A percentile compares a stretch with the other conserved stretches of the same genome.
Evolutionary conservation across 2,329 filamentous ascomycete species (phyloP).

Genomic region (Hypoxylon sp.): DNA sequence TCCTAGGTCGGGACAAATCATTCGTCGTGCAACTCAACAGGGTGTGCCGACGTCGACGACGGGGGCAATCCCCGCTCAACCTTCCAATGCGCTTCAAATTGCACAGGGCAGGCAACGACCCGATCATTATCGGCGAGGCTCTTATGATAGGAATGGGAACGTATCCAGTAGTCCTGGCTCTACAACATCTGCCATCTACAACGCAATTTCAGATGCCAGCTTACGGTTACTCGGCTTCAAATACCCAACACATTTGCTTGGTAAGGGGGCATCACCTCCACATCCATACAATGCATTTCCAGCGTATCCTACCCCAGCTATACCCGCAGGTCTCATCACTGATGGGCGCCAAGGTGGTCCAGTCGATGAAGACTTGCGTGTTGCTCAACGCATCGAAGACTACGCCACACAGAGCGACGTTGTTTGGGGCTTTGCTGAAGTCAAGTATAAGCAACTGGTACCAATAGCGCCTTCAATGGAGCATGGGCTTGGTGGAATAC

Average conservation of each 20-base stretch:
- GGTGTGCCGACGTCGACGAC: constrained; percentile 77
- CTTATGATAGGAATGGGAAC: constrained; percentile 76
- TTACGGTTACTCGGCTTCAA: constrained; percentile 79
- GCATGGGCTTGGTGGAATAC: constrained; percentile 76
- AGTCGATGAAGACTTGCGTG: constrained; percentile 83
- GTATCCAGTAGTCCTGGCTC: constrained; percentile 79
- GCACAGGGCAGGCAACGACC: constrained; percentile 74
- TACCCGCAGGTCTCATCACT: constrained; percentile 74
- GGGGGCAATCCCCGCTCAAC: constrained; percentile 76
- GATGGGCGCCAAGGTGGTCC: constrained; percentile 73
- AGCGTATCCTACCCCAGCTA: constrained; percentile 80
- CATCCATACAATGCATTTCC: constrained; percentile 86
- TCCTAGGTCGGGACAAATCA: constrained; percentile 73
- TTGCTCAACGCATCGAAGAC: constrained; percentile 89
- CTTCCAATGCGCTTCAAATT: constrained; percentile 82
- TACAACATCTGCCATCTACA: constrained; percentile 91
- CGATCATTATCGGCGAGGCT: constrained; percentile 81
- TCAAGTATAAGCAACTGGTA: constrained; percentile 98
- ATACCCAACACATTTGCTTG: constrained; percentile 72
- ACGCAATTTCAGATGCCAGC: constrained; percentile 95
- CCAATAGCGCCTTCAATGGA: constrained; percentile 86
- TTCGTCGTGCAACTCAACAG: constrained; percentile 84
- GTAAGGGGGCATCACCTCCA: constrained; percentile 79
- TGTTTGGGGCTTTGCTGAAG: constrained; percentile 96
- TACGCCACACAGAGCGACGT: constrained; percentile 94